A percentile compares a stretch with the other conserved stretches of the same genome.
phyloP scores from a whole-genome alignment of 257 asterid species.

The Lycium ferocissimum region DNA sequence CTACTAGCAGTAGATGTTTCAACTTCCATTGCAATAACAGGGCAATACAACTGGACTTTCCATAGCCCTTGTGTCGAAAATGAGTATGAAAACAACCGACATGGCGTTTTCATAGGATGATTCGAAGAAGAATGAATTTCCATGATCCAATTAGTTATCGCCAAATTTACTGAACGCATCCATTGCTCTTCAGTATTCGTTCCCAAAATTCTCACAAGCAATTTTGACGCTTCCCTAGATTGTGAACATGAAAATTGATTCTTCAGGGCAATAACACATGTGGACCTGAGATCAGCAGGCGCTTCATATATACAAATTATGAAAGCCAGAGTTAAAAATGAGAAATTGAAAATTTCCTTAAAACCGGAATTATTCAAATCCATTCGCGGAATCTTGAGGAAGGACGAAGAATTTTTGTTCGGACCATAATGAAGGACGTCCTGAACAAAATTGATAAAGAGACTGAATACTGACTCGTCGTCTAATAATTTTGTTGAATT shows the following conservation, averaged over 20 bases:
- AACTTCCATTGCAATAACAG: constrained; percentile 73
- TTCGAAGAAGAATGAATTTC: constrained; percentile 45
- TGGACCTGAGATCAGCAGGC: constrained; percentile 58
- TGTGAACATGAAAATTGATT: constrained; percentile 57
- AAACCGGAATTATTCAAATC: constrained; percentile 27
- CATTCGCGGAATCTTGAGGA: constrained; percentile 42
- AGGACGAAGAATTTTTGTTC: constrained; percentile 30
- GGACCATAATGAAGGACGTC: constrained; percentile 57
- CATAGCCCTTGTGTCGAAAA: constrained; percentile 63
- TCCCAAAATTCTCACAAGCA: constrained; percentile 66
- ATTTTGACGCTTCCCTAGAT: constrained; percentile 53
- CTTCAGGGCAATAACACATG: constrained; percentile 55
- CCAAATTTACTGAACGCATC: constrained; percentile 81
- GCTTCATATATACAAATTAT: constrained; percentile 81
- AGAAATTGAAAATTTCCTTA: constrained; percentile 62
- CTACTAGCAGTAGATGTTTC: constrained; percentile 47
- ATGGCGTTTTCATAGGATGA: constrained; percentile 46
- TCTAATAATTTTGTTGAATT: constrained; percentile 39
- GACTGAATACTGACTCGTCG: constrained; percentile 25
- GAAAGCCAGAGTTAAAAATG: constrained; percentile 66
- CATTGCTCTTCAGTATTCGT: constrained; percentile 71
- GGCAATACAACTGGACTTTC: constrained; percentile 88
- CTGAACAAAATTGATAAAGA: constrained; percentile 56
- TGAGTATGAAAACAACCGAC: constrained; percentile 69
- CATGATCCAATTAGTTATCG: constrained; percentile 73